These are phyloP conservation scores for Pseudogymnoascus sp. DNA, from an alignment of 2,329 filamentous ascomycete species.

Conservation along the genomic window DNA sequence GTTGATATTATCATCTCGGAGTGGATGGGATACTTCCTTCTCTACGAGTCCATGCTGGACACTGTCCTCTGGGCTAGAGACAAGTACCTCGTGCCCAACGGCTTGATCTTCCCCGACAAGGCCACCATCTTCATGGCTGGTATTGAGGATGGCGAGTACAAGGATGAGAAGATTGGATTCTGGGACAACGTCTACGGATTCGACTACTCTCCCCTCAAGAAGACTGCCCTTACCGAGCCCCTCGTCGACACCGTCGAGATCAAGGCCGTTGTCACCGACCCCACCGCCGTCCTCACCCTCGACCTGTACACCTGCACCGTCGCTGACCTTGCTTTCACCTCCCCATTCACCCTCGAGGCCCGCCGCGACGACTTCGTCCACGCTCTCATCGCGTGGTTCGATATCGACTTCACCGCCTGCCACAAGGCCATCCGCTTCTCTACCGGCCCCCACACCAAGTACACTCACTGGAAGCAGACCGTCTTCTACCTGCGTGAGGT, in stretches of 20 bases:
- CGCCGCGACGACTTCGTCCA: constrained; percentile 93
- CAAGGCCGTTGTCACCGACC: constrained; percentile 94
- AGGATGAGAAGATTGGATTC: constrained; percentile 99
- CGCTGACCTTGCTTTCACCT: constrained; percentile 74
- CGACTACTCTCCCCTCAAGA: constrained; percentile 89
- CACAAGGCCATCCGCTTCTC: constrained; percentile 97
- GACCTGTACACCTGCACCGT: constrained; percentile 87
- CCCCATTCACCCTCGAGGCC: constrained; percentile 65
- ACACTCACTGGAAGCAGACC: constrained; percentile 99
- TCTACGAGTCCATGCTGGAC: constrained; percentile 98
- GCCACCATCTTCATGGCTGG: constrained; percentile 94
- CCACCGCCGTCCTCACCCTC: constrained; percentile 72
- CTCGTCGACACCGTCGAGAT: constrained; percentile 96
- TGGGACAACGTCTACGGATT: constrained; percentile 99
- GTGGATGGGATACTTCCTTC: constrained; percentile 99
- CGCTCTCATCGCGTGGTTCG: constrained; percentile 96
- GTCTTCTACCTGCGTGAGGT: constrained; percentile 96
- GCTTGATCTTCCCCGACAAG: constrained; percentile 97
- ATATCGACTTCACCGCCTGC: constrained; percentile 96
- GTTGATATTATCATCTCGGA: constrained; percentile 99
- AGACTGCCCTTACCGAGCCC: constrained; percentile 86
- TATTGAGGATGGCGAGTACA: constrained; percentile 98
- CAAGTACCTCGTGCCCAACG: constrained; percentile 76
- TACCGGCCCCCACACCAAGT: constrained; percentile 95
- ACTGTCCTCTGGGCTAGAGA: constrained; percentile 95